These are phyloP conservation scores for Tilletia caries DNA, from an alignment of 1,284 basidiomycete species.

Conservation along the genomic window DNA sequence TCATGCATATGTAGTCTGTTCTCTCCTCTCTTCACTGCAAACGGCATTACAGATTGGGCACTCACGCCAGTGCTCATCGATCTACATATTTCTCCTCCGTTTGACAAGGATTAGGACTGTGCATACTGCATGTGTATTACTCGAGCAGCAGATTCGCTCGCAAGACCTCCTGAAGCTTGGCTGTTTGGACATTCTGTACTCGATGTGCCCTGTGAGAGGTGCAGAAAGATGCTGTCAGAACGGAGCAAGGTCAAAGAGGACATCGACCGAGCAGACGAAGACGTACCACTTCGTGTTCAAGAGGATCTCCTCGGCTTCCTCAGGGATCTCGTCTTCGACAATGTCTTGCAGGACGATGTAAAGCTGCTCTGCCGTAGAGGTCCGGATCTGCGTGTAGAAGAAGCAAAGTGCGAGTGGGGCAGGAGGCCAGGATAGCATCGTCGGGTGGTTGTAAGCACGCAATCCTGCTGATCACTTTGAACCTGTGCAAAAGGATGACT, in stretches of 20 bases:
- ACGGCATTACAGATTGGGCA: constrained; percentile 1
- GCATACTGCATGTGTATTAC: no score
- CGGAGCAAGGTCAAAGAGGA: background rate
- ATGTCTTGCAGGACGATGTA: constrained; percentile 24
- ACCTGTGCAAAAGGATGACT: background rate
- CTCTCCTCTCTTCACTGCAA: constrained; percentile 9
- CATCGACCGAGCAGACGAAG: background rate
- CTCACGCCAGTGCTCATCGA: background rate
- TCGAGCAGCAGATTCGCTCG: background rate
- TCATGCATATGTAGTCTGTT: constrained; percentile 13
- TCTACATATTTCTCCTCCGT: background rate
- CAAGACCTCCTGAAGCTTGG: background rate
- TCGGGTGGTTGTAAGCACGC: background rate
- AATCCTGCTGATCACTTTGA: no score
- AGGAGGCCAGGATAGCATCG: background rate
- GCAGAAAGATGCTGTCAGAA: background rate
- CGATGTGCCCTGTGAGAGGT: constrained; percentile 1
- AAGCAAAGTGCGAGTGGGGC: background rate
- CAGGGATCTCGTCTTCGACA: background rate
- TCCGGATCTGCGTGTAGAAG: constrained; percentile 18
- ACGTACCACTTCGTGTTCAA: constrained; percentile 12
- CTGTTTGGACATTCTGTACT: constrained; percentile 2
- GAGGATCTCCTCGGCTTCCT: constrained; percentile 17
- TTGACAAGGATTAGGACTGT: background rate
- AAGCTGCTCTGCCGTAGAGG: constrained; percentile 25